phyloP scores from a whole-genome alignment of 1,139 yeast genomes.

The Yamadazyma trypodendri region DNA sequence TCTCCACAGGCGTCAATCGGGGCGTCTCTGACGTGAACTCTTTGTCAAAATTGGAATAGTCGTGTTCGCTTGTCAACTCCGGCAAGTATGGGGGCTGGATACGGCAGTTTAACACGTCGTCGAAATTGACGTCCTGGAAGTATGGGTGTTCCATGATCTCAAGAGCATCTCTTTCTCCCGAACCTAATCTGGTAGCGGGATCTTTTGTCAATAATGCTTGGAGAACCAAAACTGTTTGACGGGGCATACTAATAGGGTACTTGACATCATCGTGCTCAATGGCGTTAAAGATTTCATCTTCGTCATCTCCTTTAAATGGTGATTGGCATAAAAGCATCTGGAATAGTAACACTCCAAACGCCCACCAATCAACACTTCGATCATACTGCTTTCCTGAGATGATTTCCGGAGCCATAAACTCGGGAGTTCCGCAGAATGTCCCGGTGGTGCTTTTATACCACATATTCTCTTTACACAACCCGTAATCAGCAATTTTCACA shows the following conservation, averaged over 20 bases:
- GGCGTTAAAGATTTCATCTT: constrained; percentile 97
- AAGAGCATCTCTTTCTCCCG: constrained; percentile 82
- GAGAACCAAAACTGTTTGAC: constrained; percentile 90
- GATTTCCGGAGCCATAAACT: constrained; percentile 98
- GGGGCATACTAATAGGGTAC: constrained; percentile 96
- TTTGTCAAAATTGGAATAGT: constrained; percentile 88
- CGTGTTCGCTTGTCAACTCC: constrained; percentile 81
- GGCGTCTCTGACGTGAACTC: constrained; percentile 96
- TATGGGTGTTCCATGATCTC: constrained; percentile 96
- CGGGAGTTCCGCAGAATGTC: constrained; percentile 99
- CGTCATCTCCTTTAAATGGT: constrained; percentile 97
- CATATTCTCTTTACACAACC: constrained; percentile 95
- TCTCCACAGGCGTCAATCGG: constrained; percentile 89
- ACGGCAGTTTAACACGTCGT: constrained; percentile 71
- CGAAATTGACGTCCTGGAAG: constrained; percentile 86
- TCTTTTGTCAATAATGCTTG: constrained; percentile 90
- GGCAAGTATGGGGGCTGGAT: constrained; percentile 86
- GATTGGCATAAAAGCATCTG: constrained; percentile 97
- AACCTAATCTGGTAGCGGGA: constrained; percentile 79
- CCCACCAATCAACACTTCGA: constrained; percentile 99
- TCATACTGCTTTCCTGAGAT: constrained; percentile 89
- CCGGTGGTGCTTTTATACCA: constrained; percentile 88
- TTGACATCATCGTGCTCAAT: constrained; percentile 96
- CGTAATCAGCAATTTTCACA: constrained; percentile 94
- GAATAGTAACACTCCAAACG: constrained; percentile 91